Conservation (phyloP, 2,329 filamentous ascomycete species). For the Amylocarpus encephaloides region DNA sequence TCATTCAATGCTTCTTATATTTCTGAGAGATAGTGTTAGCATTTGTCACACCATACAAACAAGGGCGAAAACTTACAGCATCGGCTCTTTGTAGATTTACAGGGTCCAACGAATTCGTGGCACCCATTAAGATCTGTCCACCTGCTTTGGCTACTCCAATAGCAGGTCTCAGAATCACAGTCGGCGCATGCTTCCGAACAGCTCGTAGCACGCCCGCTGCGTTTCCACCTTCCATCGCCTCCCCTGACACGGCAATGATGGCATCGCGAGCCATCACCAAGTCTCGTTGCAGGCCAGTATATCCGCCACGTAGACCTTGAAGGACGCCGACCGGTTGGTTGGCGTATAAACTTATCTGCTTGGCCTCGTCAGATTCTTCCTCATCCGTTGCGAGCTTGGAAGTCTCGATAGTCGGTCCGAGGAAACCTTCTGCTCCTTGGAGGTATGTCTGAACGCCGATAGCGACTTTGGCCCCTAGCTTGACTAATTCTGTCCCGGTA, state of each 20-base stretch:
- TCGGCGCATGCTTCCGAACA: constrained; percentile 78
- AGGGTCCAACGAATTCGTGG: constrained; percentile 85
- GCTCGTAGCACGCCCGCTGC: constrained; percentile 75
- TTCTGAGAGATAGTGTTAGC: constrained; percentile 23
- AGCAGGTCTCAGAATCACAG: constrained; percentile 82
- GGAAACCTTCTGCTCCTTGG: constrained; percentile 77
- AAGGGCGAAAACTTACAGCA: constrained; percentile 66
- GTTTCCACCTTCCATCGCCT: constrained; percentile 79
- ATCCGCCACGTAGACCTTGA: constrained; percentile 78
- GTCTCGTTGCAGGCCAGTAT: constrained; percentile 76
- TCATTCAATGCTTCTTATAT: constrained; percentile 31
- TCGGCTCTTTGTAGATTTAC: constrained; percentile 74
- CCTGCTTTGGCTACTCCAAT: constrained; percentile 86
- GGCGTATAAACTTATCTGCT: constrained; percentile 84
- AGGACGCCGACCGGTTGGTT: constrained; percentile 87
- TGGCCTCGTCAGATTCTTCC: constrained; percentile 59
- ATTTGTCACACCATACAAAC: not conserved
- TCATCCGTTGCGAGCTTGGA: constrained; percentile 42
- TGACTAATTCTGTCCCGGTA: constrained; percentile 89
- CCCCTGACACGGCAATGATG: constrained; percentile 88
- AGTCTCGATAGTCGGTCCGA: constrained; percentile 40
- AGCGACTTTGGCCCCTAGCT: constrained; percentile 86
- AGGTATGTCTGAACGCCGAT: constrained; percentile 93
- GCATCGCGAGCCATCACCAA: constrained; percentile 82
- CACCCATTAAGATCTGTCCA: constrained; percentile 83